Base-by-base conservation (phyloP, 495 filamentous ascomycete genomes). In the Hypomontagnella submonticulosa region DNA sequence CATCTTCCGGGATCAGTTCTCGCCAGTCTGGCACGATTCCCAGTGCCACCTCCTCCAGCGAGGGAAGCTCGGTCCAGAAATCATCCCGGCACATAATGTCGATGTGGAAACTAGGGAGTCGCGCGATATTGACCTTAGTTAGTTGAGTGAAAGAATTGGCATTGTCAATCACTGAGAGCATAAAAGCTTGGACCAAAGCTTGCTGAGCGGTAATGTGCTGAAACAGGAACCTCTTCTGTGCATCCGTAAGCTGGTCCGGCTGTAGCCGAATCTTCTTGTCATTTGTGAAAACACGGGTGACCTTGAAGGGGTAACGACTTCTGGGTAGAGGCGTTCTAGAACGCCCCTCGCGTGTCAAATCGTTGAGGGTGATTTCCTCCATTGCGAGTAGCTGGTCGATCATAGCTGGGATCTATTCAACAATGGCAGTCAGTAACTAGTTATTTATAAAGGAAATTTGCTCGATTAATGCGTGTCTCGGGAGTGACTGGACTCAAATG, bases 181-280 rank as follows among this genome's bases (percentile, higher is more conserved):
- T 75, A 63, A 85, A 87, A 2, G 84, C 83, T 10, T 80, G 78
- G 18, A 88, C 71, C 40, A 88, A 84, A 4, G 84, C 85, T 18
- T 76, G 65, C 58, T 88, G 84, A 4, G 85, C 84, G 80, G 84
- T 84, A 23, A 83, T 77, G 13, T 81, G 83, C 65, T 87, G 83
- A 19, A 84, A 69, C 8, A 88, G 66, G 82, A 85, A 84, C 65
- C 86, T 83, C 36, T 74, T 79, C 70, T 88, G 85, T 4, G 79
- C 69, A n/a, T 74, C 73, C 2, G 79, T 81, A 3, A 87, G 74
- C 13, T 27, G 51, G 9, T 57, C 57, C 3, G 68, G 68, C 12
- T 66, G 62, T 27, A 70, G 16, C n/a, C 62, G 64, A n/a, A 57
- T 30, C 2, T 5, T 2, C 1, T 49, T 15, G 32, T 41, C 9